Percentiles rank a stretch among this genome's conserved stretches.
Conservation (phyloP, 208 protist species). For the Acanthamoeba lenticulata region DNA sequence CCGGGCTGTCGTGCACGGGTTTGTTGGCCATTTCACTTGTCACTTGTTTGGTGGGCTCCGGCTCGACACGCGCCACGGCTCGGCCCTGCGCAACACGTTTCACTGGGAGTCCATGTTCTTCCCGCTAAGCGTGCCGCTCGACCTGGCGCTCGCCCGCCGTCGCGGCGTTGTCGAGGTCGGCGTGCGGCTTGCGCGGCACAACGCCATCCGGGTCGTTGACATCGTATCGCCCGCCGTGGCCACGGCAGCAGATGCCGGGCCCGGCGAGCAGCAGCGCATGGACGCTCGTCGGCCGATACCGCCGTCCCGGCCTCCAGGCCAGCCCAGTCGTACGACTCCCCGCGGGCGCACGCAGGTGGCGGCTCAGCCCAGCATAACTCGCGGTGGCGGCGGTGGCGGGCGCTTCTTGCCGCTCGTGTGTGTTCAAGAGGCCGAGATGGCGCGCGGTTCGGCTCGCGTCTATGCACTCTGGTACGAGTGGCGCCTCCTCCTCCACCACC, state of each 20-base stretch:
- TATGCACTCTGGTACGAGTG: neutral
- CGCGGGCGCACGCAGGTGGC: no score
- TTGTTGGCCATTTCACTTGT: neutral
- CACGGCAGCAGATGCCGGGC: no score
- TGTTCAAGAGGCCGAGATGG: neutral
- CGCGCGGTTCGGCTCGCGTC: neutral
- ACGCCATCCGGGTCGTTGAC: no score
- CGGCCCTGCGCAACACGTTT: neutral
- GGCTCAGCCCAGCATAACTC: no score
- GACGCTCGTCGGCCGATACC: no score
- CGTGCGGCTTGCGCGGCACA: neutral
- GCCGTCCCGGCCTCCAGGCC: no score
- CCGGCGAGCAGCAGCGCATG: no score
- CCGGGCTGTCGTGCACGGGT: neutral
- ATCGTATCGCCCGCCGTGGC: no score
- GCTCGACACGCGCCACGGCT: neutral
- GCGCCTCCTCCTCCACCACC: neutral
- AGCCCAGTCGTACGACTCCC: no score
- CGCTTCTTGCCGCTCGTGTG: no score
- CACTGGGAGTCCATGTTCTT: constrained; percentile 8
- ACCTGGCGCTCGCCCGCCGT: neutral
- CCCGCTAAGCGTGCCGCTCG: neutral
- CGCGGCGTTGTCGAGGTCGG: neutral
- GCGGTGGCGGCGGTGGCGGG: no score
- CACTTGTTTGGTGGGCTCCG: neutral